A percentile compares a stretch with the other conserved stretches of the same genome.
Conservation (phyloP, 2,329 filamentous ascomycete species). For the Aspergillus japonicus region DNA sequence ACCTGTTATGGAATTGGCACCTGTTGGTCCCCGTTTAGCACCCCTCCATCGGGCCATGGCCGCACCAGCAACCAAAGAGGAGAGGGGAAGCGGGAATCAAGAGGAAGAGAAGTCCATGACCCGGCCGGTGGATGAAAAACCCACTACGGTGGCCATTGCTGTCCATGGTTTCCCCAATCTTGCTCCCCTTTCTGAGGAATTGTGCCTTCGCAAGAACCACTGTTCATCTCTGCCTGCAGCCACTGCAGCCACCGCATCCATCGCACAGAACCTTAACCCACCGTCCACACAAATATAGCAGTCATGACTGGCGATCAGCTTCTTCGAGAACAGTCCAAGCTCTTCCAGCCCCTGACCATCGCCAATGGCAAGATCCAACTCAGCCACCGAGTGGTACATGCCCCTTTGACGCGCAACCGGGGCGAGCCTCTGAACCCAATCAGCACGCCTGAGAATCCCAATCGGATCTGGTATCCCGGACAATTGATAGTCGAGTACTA, state of each 20-base stretch:
- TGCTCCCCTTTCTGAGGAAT: neutral
- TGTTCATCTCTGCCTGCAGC: neutral
- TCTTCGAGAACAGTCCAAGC: constrained; percentile 32
- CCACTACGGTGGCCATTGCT: neutral
- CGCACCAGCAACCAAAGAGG: neutral
- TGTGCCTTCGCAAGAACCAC: neutral
- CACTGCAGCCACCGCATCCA: neutral
- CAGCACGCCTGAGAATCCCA: constrained; percentile 48
- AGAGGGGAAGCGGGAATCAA: neutral
- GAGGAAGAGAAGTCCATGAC: neutral
- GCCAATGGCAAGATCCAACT: constrained; percentile 51
- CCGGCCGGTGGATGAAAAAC: neutral
- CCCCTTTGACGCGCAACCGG: constrained; percentile 56
- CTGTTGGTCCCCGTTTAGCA: neutral
- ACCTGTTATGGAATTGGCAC: neutral
- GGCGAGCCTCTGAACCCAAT: constrained; percentile 46
- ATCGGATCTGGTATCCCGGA: constrained; percentile 51
- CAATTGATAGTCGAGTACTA: constrained; percentile 45
- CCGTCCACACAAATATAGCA: neutral
- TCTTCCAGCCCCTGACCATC: constrained; percentile 47
- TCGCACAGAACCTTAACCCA: neutral
- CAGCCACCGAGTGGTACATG: constrained; percentile 52
- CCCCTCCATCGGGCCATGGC: neutral
- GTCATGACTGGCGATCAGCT: constrained; percentile 25
- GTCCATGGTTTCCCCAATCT: neutral